Evolutionary conservation across 129 eudicot genomes (phyloP), one percentile per base, ranked within the genome.

Genomic region (Tagetes patula): DNA sequence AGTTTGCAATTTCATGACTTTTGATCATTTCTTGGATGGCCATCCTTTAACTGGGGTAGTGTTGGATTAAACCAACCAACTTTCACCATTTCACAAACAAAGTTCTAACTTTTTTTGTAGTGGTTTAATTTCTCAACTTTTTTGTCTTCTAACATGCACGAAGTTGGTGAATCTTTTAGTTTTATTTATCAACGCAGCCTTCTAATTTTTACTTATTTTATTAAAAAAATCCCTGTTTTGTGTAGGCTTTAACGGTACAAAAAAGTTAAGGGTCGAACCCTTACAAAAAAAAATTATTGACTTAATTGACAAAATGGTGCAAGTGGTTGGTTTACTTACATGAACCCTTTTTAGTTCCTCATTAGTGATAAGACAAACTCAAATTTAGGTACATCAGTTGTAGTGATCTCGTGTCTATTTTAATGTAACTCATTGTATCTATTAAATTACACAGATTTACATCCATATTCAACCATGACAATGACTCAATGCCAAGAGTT

Each of bases 401-500:
- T 38, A 34, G 66, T 60, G 27, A 11, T 34, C 66, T 34, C 2
- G 39, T 60, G 11, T 34, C 66, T 8, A 12, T 67, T 31, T 20
- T 54, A 49, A 32, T 73, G 34, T 20, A 40, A 59, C 70, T 37
- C 27, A 7, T 45, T 8, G 42, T 37, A 20, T 62, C 42, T 30
- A 13, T 47, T 56, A 47, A 53, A 49, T 43, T 42, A 27, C 40
- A 27, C 82, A 95, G 99, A 84, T 95, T 95, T 82, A 82, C 90
- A 60, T 86, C 96, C 69, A 53, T 94, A 77, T 94, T 94, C 71
- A 90, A 93, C 79, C 96, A 84, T 72, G 98, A 94, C 75, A 77
- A 87, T 30, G 97, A 94, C 73, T 88, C 98, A 55, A 87, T 94
- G 98, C 98, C 98, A 12, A 92, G 96, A 53, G 93, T 94, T 53